Conservation (phyloP, 192 early-diverging fungal species). For the Polychytrium aggregatum region DNA sequence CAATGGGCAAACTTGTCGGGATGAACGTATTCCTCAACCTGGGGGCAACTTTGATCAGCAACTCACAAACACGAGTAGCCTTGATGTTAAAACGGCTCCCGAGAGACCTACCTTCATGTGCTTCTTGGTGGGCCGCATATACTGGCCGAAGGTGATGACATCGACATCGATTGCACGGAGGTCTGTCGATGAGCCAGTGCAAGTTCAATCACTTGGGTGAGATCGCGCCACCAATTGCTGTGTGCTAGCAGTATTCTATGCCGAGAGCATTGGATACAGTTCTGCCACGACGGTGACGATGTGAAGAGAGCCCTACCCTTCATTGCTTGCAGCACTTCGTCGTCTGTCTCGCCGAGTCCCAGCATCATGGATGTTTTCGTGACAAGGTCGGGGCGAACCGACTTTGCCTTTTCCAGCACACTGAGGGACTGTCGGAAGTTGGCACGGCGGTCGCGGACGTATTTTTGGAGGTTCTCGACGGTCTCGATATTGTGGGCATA, state of each 20-base stretch:
- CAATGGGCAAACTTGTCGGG: conserved; percentile 88
- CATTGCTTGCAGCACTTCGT: conserved; percentile 79
- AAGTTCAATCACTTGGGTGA: too few relatives aligned
- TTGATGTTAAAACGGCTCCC: too few relatives aligned
- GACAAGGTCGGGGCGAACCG: conserved; percentile 61
- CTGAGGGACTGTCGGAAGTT: conserved; percentile 83
- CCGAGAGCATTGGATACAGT: conserved; percentile 52
- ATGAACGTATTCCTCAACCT: conserved; percentile 85
- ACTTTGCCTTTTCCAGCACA: conserved; percentile 82
- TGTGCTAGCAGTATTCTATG: too few relatives aligned
- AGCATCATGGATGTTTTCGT: conserved; percentile 99
- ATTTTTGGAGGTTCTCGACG: conserved; percentile 77
- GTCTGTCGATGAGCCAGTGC: conserved; percentile 34
- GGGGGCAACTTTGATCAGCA: conserved; percentile 10
- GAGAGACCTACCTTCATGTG: conserved; percentile 95
- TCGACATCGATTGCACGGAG: conserved; percentile 75
- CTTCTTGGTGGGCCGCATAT: conserved; percentile 98
- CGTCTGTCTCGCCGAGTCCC: conserved; percentile 91
- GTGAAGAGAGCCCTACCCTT: too few relatives aligned
- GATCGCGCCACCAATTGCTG: too few relatives aligned
- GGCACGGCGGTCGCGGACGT: conserved; percentile 86
- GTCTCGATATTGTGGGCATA: conserved; percentile 99
- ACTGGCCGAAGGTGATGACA: conserved; percentile 95
- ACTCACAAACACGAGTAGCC: neutral
- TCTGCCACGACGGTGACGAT: conserved; percentile 30